Conservation (phyloP, 495 filamentous ascomycete genomes). For the Podospora fimiseda region DNA sequence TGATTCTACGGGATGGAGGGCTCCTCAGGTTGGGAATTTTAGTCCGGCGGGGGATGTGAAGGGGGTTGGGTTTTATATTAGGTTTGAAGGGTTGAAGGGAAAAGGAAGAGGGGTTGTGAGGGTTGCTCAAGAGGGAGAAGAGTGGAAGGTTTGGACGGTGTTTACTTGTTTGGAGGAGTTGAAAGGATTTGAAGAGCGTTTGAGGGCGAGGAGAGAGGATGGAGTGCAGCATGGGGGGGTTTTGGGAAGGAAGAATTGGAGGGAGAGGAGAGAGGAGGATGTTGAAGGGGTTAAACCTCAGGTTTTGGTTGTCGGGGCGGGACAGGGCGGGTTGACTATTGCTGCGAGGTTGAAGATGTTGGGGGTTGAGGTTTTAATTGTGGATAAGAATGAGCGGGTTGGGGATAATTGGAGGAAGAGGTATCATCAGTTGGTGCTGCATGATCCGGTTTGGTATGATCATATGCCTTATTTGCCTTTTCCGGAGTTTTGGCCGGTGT, state of each 20-base stretch:
- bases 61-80: conserved; percentile 49
- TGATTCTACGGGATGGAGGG: conserved; percentile 32
- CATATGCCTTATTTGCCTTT: conserved; percentile 70
- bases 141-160: conserved; percentile 61
- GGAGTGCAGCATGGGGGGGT: conserved; percentile 47
- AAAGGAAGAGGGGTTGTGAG: conserved; percentile 52
- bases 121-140: conserved; percentile 42
- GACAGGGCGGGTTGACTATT: conserved; percentile 54
- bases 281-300: conserved; percentile 51
- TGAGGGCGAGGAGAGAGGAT: conserved; percentile 39
- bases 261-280: conserved; percentile 52
- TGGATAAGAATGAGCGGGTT: conserved; percentile 59
- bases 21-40: conserved; percentile 42
- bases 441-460: conserved; percentile 73
- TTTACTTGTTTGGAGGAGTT: conserved; percentile 55
- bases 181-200: conserved; percentile 45
- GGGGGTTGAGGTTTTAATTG: conserved; percentile 53
- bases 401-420: conserved; percentile 77
- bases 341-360: conserved; percentile 71
- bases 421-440: conserved; percentile 57
- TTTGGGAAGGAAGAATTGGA: conserved; percentile 53
- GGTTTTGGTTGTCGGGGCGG: conserved; percentile 59
- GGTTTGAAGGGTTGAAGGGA: conserved; percentile 47
- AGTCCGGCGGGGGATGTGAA: conserved; percentile 40
- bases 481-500: conserved; percentile 60